Conservation (phyloP, 371 early-diverging fungal species). For the Mortierella sp. region DNA sequence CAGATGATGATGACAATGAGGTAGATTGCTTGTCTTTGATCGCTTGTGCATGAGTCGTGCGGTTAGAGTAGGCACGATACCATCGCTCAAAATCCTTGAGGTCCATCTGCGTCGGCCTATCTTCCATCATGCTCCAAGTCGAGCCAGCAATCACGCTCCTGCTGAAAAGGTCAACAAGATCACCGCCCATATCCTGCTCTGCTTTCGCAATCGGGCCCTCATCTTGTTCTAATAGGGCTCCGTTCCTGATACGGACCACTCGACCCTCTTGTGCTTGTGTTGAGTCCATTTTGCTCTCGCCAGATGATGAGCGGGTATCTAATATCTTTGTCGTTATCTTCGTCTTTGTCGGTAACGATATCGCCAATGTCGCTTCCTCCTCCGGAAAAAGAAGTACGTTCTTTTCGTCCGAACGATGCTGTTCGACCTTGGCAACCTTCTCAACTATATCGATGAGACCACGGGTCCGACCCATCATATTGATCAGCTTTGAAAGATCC, state of each 20-base stretch:
- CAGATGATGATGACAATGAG: background rate
- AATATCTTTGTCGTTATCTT: too few species aligned
- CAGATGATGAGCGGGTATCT: too few species aligned
- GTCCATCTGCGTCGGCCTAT: slow-evolving; percentile 15
- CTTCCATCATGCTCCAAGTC: slow-evolving; percentile 13
- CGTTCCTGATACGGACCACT: too few species aligned
- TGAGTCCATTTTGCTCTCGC: too few species aligned
- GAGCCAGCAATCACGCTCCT: slow-evolving; percentile 19
- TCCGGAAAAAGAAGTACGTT: background rate
- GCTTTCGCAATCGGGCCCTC: slow-evolving; percentile 12
- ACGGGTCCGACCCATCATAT: slow-evolving; percentile 31
- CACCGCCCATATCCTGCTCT: slow-evolving; percentile 49
- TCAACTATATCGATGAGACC: slow-evolving; percentile 44
- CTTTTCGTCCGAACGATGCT: background rate
- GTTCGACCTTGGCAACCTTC: slow-evolving; percentile 11
- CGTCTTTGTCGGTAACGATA: too few species aligned
- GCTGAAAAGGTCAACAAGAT: slow-evolving; percentile 28
- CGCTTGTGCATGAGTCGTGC: slow-evolving; percentile 13
- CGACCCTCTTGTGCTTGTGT: too few species aligned
- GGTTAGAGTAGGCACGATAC: slow-evolving; percentile 25
- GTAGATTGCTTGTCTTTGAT: background rate
- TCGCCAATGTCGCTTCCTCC: background rate
- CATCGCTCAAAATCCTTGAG: slow-evolving; percentile 48
- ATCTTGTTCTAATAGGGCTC: background rate
- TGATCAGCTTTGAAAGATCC: slow-evolving; percentile 32